These are phyloP conservation scores for Penicillium digitatum DNA, from an alignment of 2,329 filamentous ascomycete species.

Conservation along the genomic window DNA sequence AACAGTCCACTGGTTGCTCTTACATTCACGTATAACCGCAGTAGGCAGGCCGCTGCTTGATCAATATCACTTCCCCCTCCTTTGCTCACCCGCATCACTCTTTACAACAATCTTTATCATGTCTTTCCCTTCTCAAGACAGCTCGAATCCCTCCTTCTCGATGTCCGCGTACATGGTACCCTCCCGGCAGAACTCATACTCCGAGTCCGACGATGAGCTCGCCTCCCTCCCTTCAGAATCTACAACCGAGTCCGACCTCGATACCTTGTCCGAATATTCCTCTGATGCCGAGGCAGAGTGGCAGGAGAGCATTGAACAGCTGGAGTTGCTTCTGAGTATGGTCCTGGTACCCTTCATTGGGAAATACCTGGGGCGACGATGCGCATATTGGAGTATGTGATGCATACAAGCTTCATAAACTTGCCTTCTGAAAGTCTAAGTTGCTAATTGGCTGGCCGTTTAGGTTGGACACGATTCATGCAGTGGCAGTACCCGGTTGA, in stretches of 20 bases:
- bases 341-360: constrained; percentile 88
- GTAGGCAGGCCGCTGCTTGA: constrained; percentile 40
- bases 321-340: constrained; percentile 91
- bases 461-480: constrained; percentile 92
- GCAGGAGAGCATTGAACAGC: constrained; percentile 88
- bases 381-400: constrained; percentile 84
- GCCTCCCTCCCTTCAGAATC: constrained; percentile 44
- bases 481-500: constrained; percentile 87
- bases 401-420: not conserved
- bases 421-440: fast-evolving
- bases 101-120: constrained; percentile 20
- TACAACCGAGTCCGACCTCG: constrained; percentile 38
- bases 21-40: constrained; percentile 17
- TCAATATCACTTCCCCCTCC: constrained; percentile 1
- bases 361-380: constrained; percentile 91
- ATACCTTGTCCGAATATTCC: constrained; percentile 51
- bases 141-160: constrained; percentile 35
- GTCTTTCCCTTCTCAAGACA: constrained; percentile 29
- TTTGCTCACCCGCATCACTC: constrained; percentile 5
- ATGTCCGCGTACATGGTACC: constrained; percentile 41
- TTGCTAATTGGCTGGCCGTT: constrained; percentile 9
- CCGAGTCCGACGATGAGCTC: constrained; percentile 39
- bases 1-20: constrained; percentile 15
- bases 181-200: constrained; percentile 28
- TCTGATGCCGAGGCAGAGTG: constrained; percentile 92